Conservation (phyloP, 2,329 filamentous ascomycete genomes). For the Fusarium sp. region DNA sequence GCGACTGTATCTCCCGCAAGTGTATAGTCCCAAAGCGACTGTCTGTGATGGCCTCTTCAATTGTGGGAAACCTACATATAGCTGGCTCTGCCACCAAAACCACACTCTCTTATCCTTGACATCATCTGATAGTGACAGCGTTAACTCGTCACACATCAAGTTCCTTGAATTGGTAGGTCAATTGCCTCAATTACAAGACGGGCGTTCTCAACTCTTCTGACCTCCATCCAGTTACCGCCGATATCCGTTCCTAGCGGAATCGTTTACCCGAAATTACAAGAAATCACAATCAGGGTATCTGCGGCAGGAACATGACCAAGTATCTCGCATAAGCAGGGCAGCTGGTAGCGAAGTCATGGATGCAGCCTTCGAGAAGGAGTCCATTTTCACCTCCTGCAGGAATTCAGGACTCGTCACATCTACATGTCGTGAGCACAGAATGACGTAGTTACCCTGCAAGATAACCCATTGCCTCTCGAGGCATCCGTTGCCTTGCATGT, state of each 20-base stretch:
- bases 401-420: too few relatives aligned
- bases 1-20: too few relatives aligned
- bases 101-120: too few relatives aligned
- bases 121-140: neutral
- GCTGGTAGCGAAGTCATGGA: neutral
- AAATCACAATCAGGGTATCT: neutral
- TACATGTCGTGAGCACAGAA: neutral
- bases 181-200: too few relatives aligned
- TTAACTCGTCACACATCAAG: neutral
- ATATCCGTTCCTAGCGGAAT: neutral
- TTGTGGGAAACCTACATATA: neutral
- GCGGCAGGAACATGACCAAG: neutral
- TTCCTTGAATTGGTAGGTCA: too few relatives aligned
- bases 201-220: too few relatives aligned
- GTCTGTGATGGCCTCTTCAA: neutral
- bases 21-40: neutral
- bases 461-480: neutral
- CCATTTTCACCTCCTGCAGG: slow-evolving; percentile 2
- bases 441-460: neutral
- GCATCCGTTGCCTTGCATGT: neutral
- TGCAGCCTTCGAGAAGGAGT: neutral
- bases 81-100: too few relatives aligned
- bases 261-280: neutral
- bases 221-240: too few relatives aligned
- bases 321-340: neutral